These are phyloP conservation scores for Perilla frutescens DNA, from an alignment of 257 asterid species.

Conservation along the genomic window DNA sequence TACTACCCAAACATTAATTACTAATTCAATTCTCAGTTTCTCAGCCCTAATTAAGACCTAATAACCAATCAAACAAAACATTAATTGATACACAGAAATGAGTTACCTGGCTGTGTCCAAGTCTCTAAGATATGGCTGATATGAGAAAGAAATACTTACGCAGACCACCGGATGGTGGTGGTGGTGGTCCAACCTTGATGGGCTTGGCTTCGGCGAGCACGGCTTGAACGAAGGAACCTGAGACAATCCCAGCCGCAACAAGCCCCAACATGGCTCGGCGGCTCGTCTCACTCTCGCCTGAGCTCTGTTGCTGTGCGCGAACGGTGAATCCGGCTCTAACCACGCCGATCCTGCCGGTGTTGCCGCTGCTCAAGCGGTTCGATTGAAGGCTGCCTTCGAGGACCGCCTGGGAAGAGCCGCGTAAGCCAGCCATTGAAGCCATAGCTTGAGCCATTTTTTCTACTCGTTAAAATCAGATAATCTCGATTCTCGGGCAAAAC, in stretches of 20 bases:
- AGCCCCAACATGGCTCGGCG: slow-evolving; percentile 85
- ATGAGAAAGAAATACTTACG: slow-evolving; percentile 54
- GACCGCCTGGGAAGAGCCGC: slow-evolving; percentile 82
- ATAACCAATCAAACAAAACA: too few relatives aligned
- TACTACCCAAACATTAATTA: too few relatives aligned
- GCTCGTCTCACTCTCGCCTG: slow-evolving; percentile 71
- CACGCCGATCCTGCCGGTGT: slow-evolving; percentile 46
- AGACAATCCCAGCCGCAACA: slow-evolving; percentile 74
- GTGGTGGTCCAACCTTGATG: slow-evolving; percentile 85
- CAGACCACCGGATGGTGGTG: slow-evolving; percentile 95
- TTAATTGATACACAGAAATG: too few relatives aligned
- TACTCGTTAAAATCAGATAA: neutral
- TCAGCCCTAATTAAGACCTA: too few relatives aligned
- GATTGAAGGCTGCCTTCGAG: slow-evolving; percentile 81
- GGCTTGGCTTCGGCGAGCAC: slow-evolving; percentile 82
- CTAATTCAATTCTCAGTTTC: too few relatives aligned
- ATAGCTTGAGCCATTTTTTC: slow-evolving; percentile 65
- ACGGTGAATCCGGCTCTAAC: slow-evolving; percentile 58
- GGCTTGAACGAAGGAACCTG: slow-evolving; percentile 75
- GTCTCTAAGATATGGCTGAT: too few relatives aligned
- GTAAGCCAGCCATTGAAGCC: slow-evolving; percentile 83
- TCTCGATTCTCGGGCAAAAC: neutral
- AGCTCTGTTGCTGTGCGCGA: slow-evolving; percentile 68
- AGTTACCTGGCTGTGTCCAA: too few relatives aligned
- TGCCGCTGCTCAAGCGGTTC: slow-evolving; percentile 51